Base-by-base conservation (phyloP, 164 flowering plant genomes). In the Chimonanthus praecox region DNA sequence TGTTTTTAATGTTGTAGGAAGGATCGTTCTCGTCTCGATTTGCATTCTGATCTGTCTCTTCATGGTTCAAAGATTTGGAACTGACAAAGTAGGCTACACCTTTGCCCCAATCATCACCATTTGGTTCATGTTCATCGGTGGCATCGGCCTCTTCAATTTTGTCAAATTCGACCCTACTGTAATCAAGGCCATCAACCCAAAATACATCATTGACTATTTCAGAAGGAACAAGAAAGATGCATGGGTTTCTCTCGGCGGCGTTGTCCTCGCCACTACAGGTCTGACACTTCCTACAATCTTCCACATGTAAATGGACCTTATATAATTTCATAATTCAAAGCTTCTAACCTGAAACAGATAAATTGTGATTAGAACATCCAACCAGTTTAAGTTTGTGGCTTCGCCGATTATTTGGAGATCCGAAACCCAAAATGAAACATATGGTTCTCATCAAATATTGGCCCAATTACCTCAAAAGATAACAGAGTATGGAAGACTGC, bases 181-280 rank as follows among this genome's bases (percentile, higher is more conserved):
- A 0, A 4, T 85, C 64, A 87, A 84, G 73, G 92, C 92, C 46
- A 8, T 89, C 68, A 79, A 89, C 78, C 92, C 92, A 0, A 58
- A 62, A 44, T 84, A 88, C 82, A 87, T 90, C 7, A 33, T 89
- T 2, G 74, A 83, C 47, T 90, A 87, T 50, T 90, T 90, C 83
- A 68, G 7, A 7, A 87, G 95, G 77, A 88, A 87, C 77, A 79
- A 82, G 61, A 80, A 81, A 20, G 71, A 84, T 16, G 94, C 88
- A 2, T 91, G 94, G 96, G 77, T 83, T 71, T 89, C 96, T 47
- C 91, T 91, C 3, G 96, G 96, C 10, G 96, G 96, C 3, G 71
- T 82, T 4, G 86, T 88, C 21, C 89, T 91, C 7, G 71, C 83
- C 60, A 83, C 79, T 1, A 88, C 91, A 75, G 94, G 94, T 86